Evolutionary conservation across 371 early-diverging fungal genomes (phyloP).

Genomic region (Rhizopus stolonifer): DNA sequence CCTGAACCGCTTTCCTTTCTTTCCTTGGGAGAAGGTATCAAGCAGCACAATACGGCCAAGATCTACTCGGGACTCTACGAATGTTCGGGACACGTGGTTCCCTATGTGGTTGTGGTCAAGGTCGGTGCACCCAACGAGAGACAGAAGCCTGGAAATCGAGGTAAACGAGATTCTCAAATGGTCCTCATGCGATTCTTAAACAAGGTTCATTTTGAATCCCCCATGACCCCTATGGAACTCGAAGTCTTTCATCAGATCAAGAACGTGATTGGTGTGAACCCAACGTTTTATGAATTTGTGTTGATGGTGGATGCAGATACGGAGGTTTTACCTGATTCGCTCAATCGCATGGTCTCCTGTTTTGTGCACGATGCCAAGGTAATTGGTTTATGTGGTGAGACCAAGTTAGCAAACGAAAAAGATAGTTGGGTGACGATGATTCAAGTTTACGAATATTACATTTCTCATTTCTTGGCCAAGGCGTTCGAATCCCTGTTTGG

Average conservation of each 20-base stretch:
- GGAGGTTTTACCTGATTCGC: constrained; percentile 71
- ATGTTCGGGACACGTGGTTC: constrained; percentile 78
- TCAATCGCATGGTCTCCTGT: constrained; percentile 79
- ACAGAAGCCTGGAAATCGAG: constrained; percentile 89
- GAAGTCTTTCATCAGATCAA: constrained; percentile 91
- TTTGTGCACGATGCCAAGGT: constrained; percentile 85
- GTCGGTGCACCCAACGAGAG: constrained; percentile 73
- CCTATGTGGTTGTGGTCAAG: constrained; percentile 92
- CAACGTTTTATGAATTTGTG: constrained; percentile 80
- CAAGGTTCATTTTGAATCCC: constrained; percentile 83
- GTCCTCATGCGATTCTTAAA: constrained; percentile 95
- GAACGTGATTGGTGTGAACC: constrained; percentile 84
- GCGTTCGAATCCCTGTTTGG: constrained; percentile 99
- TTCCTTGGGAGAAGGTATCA: constrained; percentile 81
- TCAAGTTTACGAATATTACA: constrained; percentile 98
- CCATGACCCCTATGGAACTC: constrained; percentile 85
- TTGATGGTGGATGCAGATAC: constrained; percentile 97
- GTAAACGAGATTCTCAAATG: constrained; percentile 98
- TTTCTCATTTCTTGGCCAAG: constrained; percentile 95
- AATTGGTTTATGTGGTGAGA: constrained; percentile 93
- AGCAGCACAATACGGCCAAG: constrained; percentile 91
- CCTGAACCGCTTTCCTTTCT: constrained; percentile 87
- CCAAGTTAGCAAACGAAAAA: constrained; percentile 84
- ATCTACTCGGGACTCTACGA: constrained; percentile 95
- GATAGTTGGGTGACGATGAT: constrained; percentile 95